These are phyloP conservation scores for Pseudocercospora cruenta DNA, from an alignment of 2,329 filamentous ascomycete genomes.

Conservation along the genomic window DNA sequence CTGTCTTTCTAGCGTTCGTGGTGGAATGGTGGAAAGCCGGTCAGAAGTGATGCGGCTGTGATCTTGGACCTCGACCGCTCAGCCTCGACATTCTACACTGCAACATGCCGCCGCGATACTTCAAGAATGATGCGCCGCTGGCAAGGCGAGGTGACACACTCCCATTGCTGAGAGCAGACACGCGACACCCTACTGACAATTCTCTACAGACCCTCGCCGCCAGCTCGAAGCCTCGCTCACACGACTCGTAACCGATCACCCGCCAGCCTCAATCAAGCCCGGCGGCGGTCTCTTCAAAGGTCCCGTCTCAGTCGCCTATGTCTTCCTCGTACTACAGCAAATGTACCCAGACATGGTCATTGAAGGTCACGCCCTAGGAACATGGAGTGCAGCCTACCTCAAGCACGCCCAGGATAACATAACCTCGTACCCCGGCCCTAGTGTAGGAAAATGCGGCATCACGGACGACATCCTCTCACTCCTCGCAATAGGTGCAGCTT, in stretches of 20 bases:
- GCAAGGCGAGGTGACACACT: conserved; percentile 38
- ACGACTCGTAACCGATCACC: conserved; percentile 52
- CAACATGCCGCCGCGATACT: conserved; percentile 42
- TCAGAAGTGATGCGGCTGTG: background rate
- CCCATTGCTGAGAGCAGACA: background rate
- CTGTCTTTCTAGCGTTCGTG: background rate
- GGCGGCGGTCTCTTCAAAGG: conserved; percentile 56
- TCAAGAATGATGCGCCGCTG: conserved; percentile 44
- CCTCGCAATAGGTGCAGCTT: conserved; percentile 54
- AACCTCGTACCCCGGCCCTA: conserved; percentile 52
- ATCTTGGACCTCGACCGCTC: background rate
- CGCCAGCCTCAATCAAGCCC: conserved; percentile 50
- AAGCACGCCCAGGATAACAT: conserved; percentile 55
- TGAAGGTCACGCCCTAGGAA: conserved; percentile 51
- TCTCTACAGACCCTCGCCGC: conserved; percentile 48
- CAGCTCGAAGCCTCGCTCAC: conserved; percentile 55
- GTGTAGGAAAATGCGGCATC: conserved; percentile 52
- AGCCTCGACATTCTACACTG: background rate
- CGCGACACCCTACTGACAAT: conserved; percentile 12
- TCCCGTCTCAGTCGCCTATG: conserved; percentile 53
- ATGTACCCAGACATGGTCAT: conserved; percentile 53
- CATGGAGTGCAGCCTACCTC: conserved; percentile 55
- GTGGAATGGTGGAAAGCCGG: background rate
- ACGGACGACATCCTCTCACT: conserved; percentile 56
- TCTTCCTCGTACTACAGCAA: conserved; percentile 54